A percentile compares a stretch with the other conserved stretches of the same genome.
Conservation (phyloP, 2,329 filamentous ascomycete genomes). For the Bipolaris victoriae region DNA sequence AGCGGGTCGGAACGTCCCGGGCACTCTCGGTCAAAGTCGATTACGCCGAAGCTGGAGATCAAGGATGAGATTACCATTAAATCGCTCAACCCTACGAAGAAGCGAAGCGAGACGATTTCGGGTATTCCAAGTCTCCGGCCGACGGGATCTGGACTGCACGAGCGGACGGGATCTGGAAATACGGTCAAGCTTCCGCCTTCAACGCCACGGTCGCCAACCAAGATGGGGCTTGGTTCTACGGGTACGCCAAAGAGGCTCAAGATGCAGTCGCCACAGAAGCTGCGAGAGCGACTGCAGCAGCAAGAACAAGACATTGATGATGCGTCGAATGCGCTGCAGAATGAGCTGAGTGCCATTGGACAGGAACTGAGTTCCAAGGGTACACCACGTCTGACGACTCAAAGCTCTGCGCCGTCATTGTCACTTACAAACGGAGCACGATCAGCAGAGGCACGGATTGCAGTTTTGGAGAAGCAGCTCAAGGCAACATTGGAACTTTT, state of each 20-base stretch:
- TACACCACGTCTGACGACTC: slow-evolving; percentile 41
- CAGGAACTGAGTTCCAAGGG: slow-evolving; percentile 70
- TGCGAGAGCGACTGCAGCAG: slow-evolving; percentile 81
- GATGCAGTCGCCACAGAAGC: slow-evolving; percentile 68
- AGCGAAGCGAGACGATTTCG: slow-evolving; percentile 54
- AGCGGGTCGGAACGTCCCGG: slow-evolving; percentile 31
- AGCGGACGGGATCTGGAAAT: slow-evolving; percentile 58
- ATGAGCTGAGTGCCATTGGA: slow-evolving; percentile 79
- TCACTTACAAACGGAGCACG: slow-evolving; percentile 25
- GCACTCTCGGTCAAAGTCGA: slow-evolving; percentile 33
- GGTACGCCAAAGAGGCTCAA: slow-evolving; percentile 40
- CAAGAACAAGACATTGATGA: slow-evolving; percentile 77
- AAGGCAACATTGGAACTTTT: slow-evolving; percentile 53
- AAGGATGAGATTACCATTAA: slow-evolving; percentile 49
- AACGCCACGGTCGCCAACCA: slow-evolving; percentile 39
- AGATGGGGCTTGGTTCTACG: slow-evolving; percentile 25
- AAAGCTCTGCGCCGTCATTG: slow-evolving; percentile 37
- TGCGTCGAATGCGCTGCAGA: slow-evolving; percentile 71
- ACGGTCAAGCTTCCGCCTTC: slow-evolving; percentile 64
- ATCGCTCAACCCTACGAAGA: slow-evolving; percentile 51
- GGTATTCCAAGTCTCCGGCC: slow-evolving; percentile 58
- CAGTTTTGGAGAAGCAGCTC: slow-evolving; percentile 71
- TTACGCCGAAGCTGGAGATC: slow-evolving; percentile 25
- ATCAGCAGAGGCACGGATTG: slow-evolving; percentile 63
- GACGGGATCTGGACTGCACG: slow-evolving; percentile 56